Evolutionary conservation across 2,329 filamentous ascomycete species (phyloP).

Genomic region (Talaromyces rugulosus): DNA sequence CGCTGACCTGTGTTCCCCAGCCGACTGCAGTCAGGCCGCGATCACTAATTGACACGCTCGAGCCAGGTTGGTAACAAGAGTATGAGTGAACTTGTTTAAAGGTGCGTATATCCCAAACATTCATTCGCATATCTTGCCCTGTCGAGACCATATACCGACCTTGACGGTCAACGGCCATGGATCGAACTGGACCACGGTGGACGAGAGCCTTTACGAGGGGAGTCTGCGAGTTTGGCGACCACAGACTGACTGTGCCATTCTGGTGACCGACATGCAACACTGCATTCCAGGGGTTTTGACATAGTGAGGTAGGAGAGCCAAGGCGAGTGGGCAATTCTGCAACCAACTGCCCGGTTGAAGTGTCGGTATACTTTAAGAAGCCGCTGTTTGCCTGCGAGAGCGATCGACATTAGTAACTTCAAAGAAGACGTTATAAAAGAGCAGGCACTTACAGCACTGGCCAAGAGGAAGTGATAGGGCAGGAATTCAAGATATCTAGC

Average conservation of each 20-base stretch:
- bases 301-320: constrained; percentile 76
- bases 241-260: constrained; percentile 89
- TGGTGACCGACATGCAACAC: constrained; percentile 90
- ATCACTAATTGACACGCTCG: constrained; percentile 83
- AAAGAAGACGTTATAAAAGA: not conserved
- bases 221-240: constrained; percentile 86
- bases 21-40: constrained; percentile 81
- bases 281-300: constrained; percentile 88
- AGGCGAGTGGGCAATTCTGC: constrained; percentile 79
- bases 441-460: constrained; percentile 64
- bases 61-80: constrained; percentile 75
- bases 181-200: constrained; percentile 82
- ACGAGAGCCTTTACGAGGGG: constrained; percentile 88
- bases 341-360: constrained; percentile 85
- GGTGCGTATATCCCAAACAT: constrained; percentile 93
- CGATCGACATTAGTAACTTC: not conserved
- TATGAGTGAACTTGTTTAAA: constrained; percentile 91
- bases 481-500: constrained; percentile 92
- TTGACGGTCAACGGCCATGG: constrained; percentile 79
- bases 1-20: constrained; percentile 81
- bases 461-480: constrained; percentile 91
- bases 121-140: constrained; percentile 85
- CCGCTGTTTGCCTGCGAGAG: constrained; percentile 65
- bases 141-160: constrained; percentile 94
- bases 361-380: constrained; percentile 89